Conservation (phyloP, 169 alveolate genomes). For the Eimeria zaria region DNA sequence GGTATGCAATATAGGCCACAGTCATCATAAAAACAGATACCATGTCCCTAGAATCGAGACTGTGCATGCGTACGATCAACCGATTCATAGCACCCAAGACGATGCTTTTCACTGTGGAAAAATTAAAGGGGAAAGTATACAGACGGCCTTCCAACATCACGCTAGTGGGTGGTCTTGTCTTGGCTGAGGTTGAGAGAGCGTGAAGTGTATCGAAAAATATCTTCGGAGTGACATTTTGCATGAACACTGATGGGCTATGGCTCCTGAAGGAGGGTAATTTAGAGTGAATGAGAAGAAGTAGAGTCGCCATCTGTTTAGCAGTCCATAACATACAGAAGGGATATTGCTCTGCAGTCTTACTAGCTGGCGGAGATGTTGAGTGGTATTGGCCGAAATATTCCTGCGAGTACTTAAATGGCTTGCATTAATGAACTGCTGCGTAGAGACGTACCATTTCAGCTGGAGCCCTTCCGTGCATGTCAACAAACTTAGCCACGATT, state of each 20-base stretch:
- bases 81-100: conserved; percentile 36
- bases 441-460: conserved; percentile 79
- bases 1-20: conserved; percentile 54
- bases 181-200: conserved; percentile 20
- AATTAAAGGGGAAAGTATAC: conserved; percentile 71
- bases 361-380: background rate
- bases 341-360: background rate
- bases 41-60: conserved; percentile 66
- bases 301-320: conserved; percentile 65
- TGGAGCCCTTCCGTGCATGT: conserved; percentile 16
- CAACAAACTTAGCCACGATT: conserved; percentile 47
- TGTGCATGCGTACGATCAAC: conserved; percentile 64
- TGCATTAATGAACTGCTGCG: background rate
- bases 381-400: background rate
- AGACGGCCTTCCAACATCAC: conserved; percentile 70
- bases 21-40: conserved; percentile 70
- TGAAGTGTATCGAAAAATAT: conserved; percentile 71
- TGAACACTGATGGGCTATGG: conserved; percentile 79
- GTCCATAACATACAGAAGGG: background rate
- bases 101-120: conserved; percentile 43
- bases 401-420: background rate
- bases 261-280: conserved; percentile 34
- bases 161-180: conserved; percentile 2
- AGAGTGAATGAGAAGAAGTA: conserved; percentile 67
- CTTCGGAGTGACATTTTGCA: conserved; percentile 74